These are phyloP conservation scores for Kazachstania psychrophila DNA, from an alignment of 805 yeast genomes.

Conservation along the genomic window DNA sequence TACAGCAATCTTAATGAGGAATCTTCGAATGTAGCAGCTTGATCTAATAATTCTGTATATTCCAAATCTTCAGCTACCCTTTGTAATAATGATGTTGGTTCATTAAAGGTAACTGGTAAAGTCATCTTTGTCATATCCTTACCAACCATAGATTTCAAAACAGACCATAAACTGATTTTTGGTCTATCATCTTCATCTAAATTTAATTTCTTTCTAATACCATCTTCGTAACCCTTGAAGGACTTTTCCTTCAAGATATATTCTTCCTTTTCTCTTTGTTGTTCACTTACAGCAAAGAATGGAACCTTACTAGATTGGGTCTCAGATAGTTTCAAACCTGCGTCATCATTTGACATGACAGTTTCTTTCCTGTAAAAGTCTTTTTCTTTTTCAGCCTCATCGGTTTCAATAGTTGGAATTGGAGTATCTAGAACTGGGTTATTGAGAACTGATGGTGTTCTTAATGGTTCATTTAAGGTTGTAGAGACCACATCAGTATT, in stretches of 20 bases:
- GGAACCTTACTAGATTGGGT: background rate
- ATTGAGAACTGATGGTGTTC: background rate
- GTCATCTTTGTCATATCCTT: conserved; percentile 96
- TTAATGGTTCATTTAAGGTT: background rate
- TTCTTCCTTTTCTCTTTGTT: conserved; percentile 23
- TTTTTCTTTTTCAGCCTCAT: background rate
- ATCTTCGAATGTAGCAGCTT: conserved; percentile 64
- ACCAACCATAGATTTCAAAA: conserved; percentile 86
- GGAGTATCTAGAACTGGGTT: background rate
- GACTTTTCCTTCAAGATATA: conserved; percentile 35
- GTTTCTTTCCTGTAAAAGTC: too few species aligned
- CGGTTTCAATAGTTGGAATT: background rate
- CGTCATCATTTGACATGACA: background rate
- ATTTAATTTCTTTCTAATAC: conserved; percentile 56
- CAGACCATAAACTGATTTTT: conserved; percentile 83
- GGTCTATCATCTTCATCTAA: conserved; percentile 84
- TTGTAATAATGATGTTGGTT: conserved; percentile 85
- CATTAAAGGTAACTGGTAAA: conserved; percentile 93
- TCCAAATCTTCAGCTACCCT: conserved; percentile 94
- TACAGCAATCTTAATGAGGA: conserved; percentile 76
- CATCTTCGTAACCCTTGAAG: conserved; percentile 75
- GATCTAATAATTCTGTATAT: conserved; percentile 66
- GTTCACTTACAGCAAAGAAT: conserved; percentile 7
- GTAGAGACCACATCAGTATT: background rate
- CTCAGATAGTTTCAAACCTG: background rate